Conservation (phyloP, 75 land plant species). For the Sequoia sempervirens region DNA sequence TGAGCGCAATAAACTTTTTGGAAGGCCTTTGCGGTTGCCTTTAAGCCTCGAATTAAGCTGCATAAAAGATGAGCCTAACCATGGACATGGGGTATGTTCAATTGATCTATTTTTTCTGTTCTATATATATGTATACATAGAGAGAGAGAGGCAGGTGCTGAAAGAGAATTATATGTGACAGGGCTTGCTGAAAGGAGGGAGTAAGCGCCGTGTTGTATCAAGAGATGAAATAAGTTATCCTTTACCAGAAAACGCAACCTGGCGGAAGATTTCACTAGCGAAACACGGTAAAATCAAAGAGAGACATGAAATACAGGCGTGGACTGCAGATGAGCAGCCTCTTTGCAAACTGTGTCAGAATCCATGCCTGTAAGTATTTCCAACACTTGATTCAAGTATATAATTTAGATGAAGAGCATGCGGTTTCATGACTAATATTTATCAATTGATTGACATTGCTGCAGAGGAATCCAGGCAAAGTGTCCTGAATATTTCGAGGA, state of each 20-base stretch:
- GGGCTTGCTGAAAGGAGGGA: constrained; percentile 87
- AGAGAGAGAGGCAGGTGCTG: not conserved
- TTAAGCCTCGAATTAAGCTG: constrained; percentile 60
- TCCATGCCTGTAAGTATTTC: constrained; percentile 71
- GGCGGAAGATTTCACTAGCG: constrained; percentile 48
- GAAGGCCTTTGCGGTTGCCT: constrained; percentile 86
- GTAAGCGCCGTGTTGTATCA: constrained; percentile 76
- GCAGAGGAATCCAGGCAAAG: constrained; percentile 55
- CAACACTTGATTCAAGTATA: not conserved
- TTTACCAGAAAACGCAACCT: constrained; percentile 65
- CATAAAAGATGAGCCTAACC: constrained; percentile 40
- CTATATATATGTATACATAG: not conserved
- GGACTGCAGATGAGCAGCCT: constrained; percentile 58
- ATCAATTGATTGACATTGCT: not conserved
- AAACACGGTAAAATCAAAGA: constrained; percentile 37
- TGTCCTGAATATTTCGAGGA: constrained; percentile 80
- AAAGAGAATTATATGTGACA: constrained; percentile 12
- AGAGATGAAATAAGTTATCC: constrained; percentile 51
- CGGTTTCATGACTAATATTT: not conserved
- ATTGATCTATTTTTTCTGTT: not conserved
- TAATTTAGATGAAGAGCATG: not conserved
- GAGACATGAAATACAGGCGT: constrained; percentile 59
- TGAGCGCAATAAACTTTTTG: constrained; percentile 53
- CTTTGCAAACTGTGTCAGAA: constrained; percentile 92
- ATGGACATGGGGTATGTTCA: constrained; percentile 39